Evolutionary conservation across 306 rosid species (phyloP).

Genomic region (Alnus glutinosa): DNA sequence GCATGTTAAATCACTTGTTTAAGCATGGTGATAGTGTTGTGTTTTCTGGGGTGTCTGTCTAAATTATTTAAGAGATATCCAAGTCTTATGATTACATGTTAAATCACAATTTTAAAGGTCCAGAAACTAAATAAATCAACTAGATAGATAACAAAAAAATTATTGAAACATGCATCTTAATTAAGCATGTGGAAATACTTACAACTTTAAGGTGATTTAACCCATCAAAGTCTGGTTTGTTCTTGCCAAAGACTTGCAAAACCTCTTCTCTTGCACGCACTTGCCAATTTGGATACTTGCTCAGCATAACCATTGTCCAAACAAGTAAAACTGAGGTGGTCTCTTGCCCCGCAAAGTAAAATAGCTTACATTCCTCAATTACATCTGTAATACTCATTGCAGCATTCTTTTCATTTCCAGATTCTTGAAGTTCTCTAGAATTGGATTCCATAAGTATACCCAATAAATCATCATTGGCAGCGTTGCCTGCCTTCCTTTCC

Average conservation of each 20-base stretch:
- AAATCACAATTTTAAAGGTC: no score
- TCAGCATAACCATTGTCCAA: conserved; percentile 45
- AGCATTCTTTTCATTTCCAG: conserved; percentile 25
- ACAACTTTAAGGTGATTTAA: conserved; percentile 42
- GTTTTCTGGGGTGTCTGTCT: no score
- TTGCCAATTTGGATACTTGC: conserved; percentile 50
- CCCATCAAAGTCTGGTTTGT: conserved; percentile 34
- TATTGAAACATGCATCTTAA: not conserved
- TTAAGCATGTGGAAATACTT: not conserved
- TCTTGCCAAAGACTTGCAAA: conserved; percentile 37
- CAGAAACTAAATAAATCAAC: not conserved
- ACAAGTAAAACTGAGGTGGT: conserved; percentile 42
- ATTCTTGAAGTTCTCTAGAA: conserved; percentile 22
- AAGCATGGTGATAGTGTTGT: no score
- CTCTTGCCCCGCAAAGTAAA: conserved; percentile 55
- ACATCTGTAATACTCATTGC: conserved; percentile 52
- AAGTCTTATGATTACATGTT: not conserved
- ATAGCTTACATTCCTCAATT: conserved; percentile 49
- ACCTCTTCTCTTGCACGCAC: conserved; percentile 50
- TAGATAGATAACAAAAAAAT: not conserved
- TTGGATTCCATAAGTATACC: conserved; percentile 47
- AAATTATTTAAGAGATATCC: not conserved
- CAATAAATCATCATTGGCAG: conserved; percentile 29
- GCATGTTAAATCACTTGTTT: no score
- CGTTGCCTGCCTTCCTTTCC: conserved; percentile 20